phyloP scores from a whole-genome alignment of 2,329 filamentous ascomycete species.

The Penicillium janthinellum region DNA sequence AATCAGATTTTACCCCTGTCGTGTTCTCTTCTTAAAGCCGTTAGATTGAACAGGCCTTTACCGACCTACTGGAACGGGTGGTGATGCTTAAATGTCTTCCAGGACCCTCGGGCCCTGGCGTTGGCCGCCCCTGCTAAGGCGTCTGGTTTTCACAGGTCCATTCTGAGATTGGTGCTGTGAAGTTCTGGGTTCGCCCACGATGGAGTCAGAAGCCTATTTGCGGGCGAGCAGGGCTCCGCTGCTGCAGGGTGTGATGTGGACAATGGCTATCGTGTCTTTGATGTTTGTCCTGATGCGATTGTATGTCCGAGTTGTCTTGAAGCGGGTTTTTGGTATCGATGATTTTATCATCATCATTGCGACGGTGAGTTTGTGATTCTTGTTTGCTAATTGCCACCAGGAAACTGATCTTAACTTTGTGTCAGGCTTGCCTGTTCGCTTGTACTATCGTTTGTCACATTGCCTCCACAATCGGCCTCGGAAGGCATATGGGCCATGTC shows the following conservation, averaged over 20 bases:
- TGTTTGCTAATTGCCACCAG: background rate
- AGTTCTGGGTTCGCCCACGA: background rate
- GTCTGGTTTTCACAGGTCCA: background rate
- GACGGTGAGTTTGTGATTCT: slow-evolving; percentile 10
- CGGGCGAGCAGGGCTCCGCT: slow-evolving; percentile 13
- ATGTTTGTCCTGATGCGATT: slow-evolving; percentile 19
- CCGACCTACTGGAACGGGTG: background rate
- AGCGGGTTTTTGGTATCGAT: slow-evolving; percentile 23
- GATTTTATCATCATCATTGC: slow-evolving; percentile 21
- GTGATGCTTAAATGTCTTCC: slow-evolving; percentile 3
- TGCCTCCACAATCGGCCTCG: slow-evolving; percentile 17
- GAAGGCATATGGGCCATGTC: slow-evolving; percentile 16
- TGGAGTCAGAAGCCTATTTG: slow-evolving; percentile 4
- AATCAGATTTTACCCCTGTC: background rate
- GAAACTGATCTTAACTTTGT: background rate
- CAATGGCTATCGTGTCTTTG: slow-evolving; percentile 18
- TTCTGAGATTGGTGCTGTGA: background rate
- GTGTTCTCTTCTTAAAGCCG: slow-evolving; percentile 1
- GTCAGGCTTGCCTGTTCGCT: slow-evolving; percentile 15
- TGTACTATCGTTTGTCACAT: slow-evolving; percentile 23
- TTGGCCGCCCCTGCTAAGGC: background rate
- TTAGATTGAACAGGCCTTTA: background rate
- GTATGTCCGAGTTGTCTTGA: slow-evolving; percentile 18
- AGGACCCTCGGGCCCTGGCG: background rate
- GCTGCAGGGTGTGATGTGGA: slow-evolving; percentile 22